Base-by-base conservation (phyloP, 2,329 filamentous ascomycete genomes). In the Fusarium ambrosium region DNA sequence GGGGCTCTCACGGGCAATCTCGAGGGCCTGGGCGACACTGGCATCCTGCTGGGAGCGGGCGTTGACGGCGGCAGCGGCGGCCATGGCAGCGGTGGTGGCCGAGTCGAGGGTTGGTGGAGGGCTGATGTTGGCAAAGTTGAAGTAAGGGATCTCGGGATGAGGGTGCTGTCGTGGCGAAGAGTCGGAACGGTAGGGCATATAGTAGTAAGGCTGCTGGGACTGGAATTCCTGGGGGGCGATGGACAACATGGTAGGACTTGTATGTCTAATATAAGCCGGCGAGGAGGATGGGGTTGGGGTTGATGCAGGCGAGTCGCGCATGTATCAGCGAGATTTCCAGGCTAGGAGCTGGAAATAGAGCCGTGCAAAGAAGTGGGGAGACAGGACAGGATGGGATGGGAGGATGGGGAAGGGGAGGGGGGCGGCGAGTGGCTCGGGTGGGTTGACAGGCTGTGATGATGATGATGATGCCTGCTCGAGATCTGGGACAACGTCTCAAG, bases 1-100 rank as follows among this genome's bases (percentile, higher is more conserved):
- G 69, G 92, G 89, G 79, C 88, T 92, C 81, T 95, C 93, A 72
- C 94, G 90, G 16, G 93, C 94, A 69, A 93, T 89, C 79, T 95
- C 92, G 64, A 97, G 87, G 27, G 94, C 94, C 81, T 92, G 88
- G 71, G 90, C 86, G 66, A 95, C 89, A 64, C 83, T 84, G 72
- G 85, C 78, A 37, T 84, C 81, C 59, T 82, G 79, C 66, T 68
- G 63, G 72, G 74, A 66, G 59, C 43, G 70, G 53, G 66, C 72
- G 58, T 70, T 69, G 67, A 68, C 66, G 29, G 73, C 67, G 59
- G 71, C 66, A 39, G 66, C 55, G 56, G 75, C 70, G 58, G 75
- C 73, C 74, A 74, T 77, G 65, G 72, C 73, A 68, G 67, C 68
- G 56, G 62, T 67, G 51, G 60, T 68, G 39, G 68, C 48, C 51